These are phyloP conservation scores for Parastagonospora avenae DNA, from an alignment of 2,329 filamentous ascomycete genomes.

Conservation along the genomic window DNA sequence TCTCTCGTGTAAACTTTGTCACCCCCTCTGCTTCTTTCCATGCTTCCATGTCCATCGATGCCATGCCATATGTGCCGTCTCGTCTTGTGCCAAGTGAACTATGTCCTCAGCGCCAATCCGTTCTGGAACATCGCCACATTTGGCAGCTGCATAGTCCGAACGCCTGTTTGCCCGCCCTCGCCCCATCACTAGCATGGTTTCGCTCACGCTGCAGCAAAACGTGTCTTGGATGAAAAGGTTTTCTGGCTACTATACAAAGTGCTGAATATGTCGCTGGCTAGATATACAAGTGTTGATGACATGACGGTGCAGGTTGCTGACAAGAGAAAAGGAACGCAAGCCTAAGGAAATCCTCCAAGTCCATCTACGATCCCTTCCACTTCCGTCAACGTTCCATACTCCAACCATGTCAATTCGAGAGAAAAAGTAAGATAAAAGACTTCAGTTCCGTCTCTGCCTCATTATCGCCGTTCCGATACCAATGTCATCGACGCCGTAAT, in stretches of 20 bases:
- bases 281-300: slow-evolving; percentile 10
- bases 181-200: neutral
- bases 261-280: slow-evolving; percentile 12
- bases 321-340: neutral
- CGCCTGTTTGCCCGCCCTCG: neutral
- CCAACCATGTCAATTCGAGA: slow-evolving; percentile 5
- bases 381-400: slow-evolving; percentile 2
- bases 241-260: slow-evolving; percentile 8
- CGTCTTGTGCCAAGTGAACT: neutral
- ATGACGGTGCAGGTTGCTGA: slow-evolving; percentile 5
- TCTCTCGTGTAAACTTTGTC: neutral
- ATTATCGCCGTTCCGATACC: neutral
- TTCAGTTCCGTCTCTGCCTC: neutral
- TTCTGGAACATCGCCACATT: neutral
- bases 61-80: neutral
- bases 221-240: neutral
- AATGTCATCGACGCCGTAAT: neutral
- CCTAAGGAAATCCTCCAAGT: neutral
- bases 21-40: neutral
- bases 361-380: neutral
- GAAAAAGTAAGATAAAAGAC: neutral
- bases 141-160: no score
- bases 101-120: neutral
- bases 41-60: neutral
- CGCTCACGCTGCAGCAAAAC: neutral